Evolutionary conservation across 768 basidiomycete genomes (phyloP).

Genomic region (Leccinum rimulosum): DNA sequence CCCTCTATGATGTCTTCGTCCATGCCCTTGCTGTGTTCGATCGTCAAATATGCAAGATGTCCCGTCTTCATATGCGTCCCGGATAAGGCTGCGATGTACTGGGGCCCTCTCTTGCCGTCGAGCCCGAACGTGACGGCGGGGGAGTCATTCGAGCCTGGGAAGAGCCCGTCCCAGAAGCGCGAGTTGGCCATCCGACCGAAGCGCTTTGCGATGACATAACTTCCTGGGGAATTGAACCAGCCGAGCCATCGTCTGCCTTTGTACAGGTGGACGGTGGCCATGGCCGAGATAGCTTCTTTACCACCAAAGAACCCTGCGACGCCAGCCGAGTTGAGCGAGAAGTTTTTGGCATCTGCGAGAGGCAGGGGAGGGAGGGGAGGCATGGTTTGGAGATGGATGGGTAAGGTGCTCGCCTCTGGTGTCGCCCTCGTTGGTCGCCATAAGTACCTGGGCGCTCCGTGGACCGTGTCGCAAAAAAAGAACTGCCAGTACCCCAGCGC

Average conservation of each 20-base stretch:
- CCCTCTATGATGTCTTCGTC: not conserved
- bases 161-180: constrained; percentile 33
- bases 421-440: not conserved
- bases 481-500: not conserved
- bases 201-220: constrained; percentile 31
- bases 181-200: constrained; percentile 32
- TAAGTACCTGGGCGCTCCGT: constrained; percentile 1
- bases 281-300: constrained; percentile 36
- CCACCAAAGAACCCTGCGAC: constrained; percentile 38
- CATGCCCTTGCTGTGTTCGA: constrained; percentile 13
- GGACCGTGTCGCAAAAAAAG: not conserved
- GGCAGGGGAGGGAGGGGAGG: constrained; percentile 10
- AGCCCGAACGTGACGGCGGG: constrained; percentile 28
- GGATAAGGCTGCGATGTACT: constrained; percentile 29
- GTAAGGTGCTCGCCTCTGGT: not conserved
- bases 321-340: constrained; percentile 29
- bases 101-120: constrained; percentile 29
- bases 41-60: constrained; percentile 29
- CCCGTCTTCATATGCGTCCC: constrained; percentile 28
- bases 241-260: constrained; percentile 32
- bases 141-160: constrained; percentile 28
- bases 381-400: not conserved
- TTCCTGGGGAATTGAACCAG: constrained; percentile 37
- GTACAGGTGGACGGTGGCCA: constrained; percentile 33
- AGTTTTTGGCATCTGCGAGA: constrained; percentile 2